Base-by-base conservation (phyloP, 805 yeast species). In the Candida tallmaniae region DNA sequence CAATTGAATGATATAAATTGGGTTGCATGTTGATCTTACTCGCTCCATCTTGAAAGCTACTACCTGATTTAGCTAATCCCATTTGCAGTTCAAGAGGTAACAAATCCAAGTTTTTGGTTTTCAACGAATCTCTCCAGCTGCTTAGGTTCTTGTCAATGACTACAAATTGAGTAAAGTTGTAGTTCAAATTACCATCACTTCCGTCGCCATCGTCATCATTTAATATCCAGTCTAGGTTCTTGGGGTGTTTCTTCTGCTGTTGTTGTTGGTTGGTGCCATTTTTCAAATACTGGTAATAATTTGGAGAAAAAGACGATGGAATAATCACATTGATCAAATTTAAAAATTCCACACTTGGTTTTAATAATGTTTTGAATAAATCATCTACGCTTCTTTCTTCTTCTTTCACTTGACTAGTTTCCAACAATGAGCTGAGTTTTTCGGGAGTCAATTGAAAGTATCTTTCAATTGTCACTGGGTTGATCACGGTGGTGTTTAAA, bases 201-300 rank as follows among this genome's bases (percentile, higher is more conserved):
- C 73, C 71, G 41, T 66, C 73, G 15, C 73, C 73, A 41, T 65
- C 73, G 41, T 65, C 70, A 39, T 67, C 70, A 38, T 65, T 65
- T 29, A 65, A 50, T 16, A 66, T 64, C 68, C 70, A 64, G 39
- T 66, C 71, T 19, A 66, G 50, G 24, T 45, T 52, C 24, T 47
- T 47, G 12, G 53, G 52, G 27, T 52, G 51, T 11, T 39, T 39
- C 28, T 48, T 44, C 4, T 45, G 41, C 5, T 27, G 29, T 11
- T 48, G 45, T n/a, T 53, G 47, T 12, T 48, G 50, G 15, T 38
- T 27, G 13, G 13, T 23, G 5, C 18, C 8, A 12, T 54, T 57
- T 35, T 60, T 62, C 28, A 66, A 44, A 39, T 66, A 66, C 42
- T 66, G 70, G 35, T 67, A 66, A 41, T 67, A 67, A 35, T 66